A percentile compares a stretch with the other conserved stretches of the same genome.
These are phyloP conservation scores for Podospora fimiseda DNA, from an alignment of 495 filamentous ascomycete genomes.

Conservation along the genomic window DNA sequence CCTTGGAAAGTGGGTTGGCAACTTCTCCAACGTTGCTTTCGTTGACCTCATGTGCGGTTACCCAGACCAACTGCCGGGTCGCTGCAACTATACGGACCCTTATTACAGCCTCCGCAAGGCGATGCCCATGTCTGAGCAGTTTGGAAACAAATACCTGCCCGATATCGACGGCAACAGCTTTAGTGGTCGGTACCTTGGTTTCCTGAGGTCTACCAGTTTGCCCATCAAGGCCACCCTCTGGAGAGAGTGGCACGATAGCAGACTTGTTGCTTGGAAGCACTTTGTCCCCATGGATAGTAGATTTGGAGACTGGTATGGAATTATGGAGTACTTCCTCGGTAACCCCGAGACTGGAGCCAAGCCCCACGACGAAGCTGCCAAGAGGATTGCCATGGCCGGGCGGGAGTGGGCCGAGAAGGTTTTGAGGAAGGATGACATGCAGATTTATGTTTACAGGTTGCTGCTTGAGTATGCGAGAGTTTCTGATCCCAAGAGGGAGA, in stretches of 20 bases:
- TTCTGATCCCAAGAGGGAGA: conserved; percentile 46
- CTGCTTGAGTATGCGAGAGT: conserved; percentile 69
- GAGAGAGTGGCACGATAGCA: conserved; percentile 68
- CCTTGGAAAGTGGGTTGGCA: conserved; percentile 33
- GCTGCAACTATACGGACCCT: conserved; percentile 45
- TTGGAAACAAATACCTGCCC: conserved; percentile 54
- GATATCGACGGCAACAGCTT: conserved; percentile 72
- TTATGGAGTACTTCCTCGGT: conserved; percentile 76
- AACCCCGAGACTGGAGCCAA: conserved; percentile 26
- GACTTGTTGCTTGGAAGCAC: conserved; percentile 64
- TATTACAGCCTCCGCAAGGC: conserved; percentile 35
- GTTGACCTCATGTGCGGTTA: conserved; percentile 37
- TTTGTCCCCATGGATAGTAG: conserved; percentile 83
- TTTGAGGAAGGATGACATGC: conserved; percentile 62
- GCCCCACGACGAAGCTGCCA: conserved; percentile 44
- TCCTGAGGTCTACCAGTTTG: conserved; percentile 56
- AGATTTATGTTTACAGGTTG: conserved; percentile 62
- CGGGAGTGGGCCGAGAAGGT: conserved; percentile 61
- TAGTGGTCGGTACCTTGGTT: conserved; percentile 63
- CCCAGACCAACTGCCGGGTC: background rate
- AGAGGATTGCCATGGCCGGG: conserved; percentile 46
- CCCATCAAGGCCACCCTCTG: conserved; percentile 69
- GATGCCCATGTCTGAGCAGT: conserved; percentile 49
- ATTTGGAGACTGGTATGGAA: conserved; percentile 66
- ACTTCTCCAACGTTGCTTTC: conserved; percentile 37